Evolutionary conservation across 345 rosid genomes (phyloP), one percentile per base, ranked within the genome.

Genomic region (Salix purpurea): DNA sequence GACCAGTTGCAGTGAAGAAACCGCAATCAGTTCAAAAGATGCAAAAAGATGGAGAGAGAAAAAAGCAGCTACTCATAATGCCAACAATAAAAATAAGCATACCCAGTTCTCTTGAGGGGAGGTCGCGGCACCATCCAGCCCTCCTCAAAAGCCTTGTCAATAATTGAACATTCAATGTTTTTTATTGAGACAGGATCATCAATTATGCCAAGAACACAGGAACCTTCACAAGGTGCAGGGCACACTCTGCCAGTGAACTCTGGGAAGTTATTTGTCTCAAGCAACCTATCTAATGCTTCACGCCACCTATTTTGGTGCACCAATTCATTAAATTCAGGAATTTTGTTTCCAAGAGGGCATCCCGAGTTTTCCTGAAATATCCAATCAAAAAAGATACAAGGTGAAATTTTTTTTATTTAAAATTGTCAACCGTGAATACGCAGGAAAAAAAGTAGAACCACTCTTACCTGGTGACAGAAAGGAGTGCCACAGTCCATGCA

Each of bases 401-500:
- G 39, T 9, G n/a, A 15, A 2, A 34, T 6, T 36, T 18, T 3
- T 3, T 39, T 7, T 9, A 4, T 8, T 24, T 34, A 42, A 26
- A 18, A 65, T 9, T 6, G 44, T 0, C 37, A 34, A 5, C 23
- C 21, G 1, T 21, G 14, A 15, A 21, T 69, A 42, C 19, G 18
- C 32, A 19, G 23, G 19, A 24, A 21, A 36, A 21, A 30, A 66
- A 8, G 18, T 44, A 30, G 30, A 66, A 15, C n/a, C 37, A 50
- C 26, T 24, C 74, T 73, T 78, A 88, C 99, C 96, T 96, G 99
- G 78, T 96, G 98, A 86, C 99, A 96, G 88, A 94, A 96, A 68
- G 99, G 99, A 75, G 99, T 96, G 48, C 99, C 99, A 82, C 99
- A 96, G 78, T 94, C 99, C 99, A 96, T 96, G 86, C 99, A 96